phyloP scores from a whole-genome alignment of 306 rosid genomes.

The Medicago arabica region DNA sequence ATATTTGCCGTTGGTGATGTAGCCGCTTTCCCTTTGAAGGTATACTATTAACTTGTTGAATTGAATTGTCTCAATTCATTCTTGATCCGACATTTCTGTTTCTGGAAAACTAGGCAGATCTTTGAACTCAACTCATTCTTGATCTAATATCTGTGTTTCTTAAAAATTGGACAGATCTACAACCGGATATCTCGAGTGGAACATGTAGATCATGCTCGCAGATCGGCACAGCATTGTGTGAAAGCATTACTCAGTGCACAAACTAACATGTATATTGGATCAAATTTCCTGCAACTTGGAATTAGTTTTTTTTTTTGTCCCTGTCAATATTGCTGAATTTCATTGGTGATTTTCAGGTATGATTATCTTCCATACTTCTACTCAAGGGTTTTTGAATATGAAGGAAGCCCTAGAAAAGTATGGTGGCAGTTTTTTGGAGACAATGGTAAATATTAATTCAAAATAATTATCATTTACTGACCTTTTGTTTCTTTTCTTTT shows the following conservation, averaged over 20 bases:
- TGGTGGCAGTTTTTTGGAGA: slow-evolving; percentile 99
- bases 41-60: slow-evolving; percentile 40
- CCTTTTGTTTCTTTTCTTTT: neutral
- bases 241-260: slow-evolving; percentile 80
- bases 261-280: slow-evolving; percentile 61
- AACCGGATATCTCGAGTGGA: slow-evolving; percentile 81
- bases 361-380: slow-evolving; percentile 95
- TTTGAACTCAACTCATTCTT: slow-evolving; percentile 46
- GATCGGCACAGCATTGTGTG: slow-evolving; percentile 84
- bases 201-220: slow-evolving; percentile 98
- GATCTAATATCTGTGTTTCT: slow-evolving; percentile 32
- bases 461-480: neutral
- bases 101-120: slow-evolving; percentile 50
- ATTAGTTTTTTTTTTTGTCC: neutral
- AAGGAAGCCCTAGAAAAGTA: slow-evolving; percentile 87
- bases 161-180: slow-evolving; percentile 65
- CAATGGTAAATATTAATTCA: slow-evolving; percentile 59
- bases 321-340: slow-evolving; percentile 27
- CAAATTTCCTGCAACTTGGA: slow-evolving; percentile 25
- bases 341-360: slow-evolving; percentile 60
- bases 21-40: slow-evolving; percentile 92
- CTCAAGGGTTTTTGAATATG: slow-evolving; percentile 92
- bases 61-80: slow-evolving; percentile 4
- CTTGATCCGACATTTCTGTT: slow-evolving; percentile 33
- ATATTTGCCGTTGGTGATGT: slow-evolving; percentile 92